Conservation (phyloP, 2,329 filamentous ascomycete genomes). For the Ascochyta lentis region DNA sequence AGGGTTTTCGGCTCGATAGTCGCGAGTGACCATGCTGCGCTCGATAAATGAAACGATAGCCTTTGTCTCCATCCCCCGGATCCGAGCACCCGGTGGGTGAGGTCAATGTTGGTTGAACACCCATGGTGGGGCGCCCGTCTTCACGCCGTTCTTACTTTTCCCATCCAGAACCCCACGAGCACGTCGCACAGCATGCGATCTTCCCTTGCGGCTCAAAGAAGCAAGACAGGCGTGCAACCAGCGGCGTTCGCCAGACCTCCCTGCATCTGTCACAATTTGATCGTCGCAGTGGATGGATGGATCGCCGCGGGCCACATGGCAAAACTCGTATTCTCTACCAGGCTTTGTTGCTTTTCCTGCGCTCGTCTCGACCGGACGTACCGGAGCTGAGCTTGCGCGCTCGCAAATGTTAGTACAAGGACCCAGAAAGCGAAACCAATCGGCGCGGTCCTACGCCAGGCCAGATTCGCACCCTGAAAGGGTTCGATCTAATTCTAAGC, state of each 20-base stretch:
- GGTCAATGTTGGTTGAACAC: not conserved
- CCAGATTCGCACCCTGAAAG: slow-evolving; percentile 3
- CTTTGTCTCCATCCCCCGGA: not conserved
- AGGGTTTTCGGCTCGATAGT: no score
- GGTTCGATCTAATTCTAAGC: not conserved
- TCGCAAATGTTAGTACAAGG: not conserved
- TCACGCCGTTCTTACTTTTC: slow-evolving; percentile 1
- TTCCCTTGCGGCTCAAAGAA: not conserved
- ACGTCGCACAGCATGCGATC: slow-evolving; percentile 10
- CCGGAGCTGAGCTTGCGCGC: not conserved
- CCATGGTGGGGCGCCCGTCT: not conserved
- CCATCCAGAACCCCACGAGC: not conserved
- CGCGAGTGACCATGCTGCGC: no score
- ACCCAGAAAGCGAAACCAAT: not conserved
- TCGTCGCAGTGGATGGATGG: not conserved
- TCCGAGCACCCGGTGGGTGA: not conserved
- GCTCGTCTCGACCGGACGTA: not conserved
- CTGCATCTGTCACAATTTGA: not conserved
- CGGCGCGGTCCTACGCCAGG: not conserved
- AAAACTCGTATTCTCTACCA: slow-evolving; percentile 6
- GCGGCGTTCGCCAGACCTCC: slow-evolving; percentile 10
- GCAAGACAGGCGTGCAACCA: not conserved
- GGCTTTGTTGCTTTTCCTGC: slow-evolving; percentile 1
- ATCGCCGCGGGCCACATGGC: slow-evolving; percentile 9
- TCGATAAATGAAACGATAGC: not conserved